Percentiles rank a stretch among this genome's conserved stretches.
Conservation (phyloP, 768 basidiomycete genomes). For the Thelephora aurantiotincta region DNA sequence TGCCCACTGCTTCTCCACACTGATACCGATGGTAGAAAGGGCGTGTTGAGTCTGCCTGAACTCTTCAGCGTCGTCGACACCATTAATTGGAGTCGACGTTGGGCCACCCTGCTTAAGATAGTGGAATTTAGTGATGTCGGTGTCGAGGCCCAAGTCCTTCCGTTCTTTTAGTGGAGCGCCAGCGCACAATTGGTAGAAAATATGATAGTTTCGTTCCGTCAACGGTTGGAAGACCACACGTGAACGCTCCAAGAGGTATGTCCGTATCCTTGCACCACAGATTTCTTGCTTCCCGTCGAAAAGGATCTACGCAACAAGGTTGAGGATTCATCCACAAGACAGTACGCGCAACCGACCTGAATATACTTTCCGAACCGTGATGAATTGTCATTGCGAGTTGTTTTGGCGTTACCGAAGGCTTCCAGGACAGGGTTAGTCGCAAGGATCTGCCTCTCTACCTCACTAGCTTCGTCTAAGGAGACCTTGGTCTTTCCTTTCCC, state of each 20-base stretch:
- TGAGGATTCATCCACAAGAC: neutral
- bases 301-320: constrained; percentile 54
- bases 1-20: constrained; percentile 96
- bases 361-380: constrained; percentile 99
- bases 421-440: constrained; percentile 99
- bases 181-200: constrained; percentile 98
- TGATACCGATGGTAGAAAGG: constrained; percentile 92
- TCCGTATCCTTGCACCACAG: constrained; percentile 96
- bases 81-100: constrained; percentile 69
- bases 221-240: constrained; percentile 95
- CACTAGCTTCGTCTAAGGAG: constrained; percentile 76
- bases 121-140: constrained; percentile 75
- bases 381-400: constrained; percentile 96
- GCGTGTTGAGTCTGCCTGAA: constrained; percentile 90
- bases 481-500: constrained; percentile 53
- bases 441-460: constrained; percentile 93
- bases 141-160: constrained; percentile 85
- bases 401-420: constrained; percentile 98
- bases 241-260: constrained; percentile 94
- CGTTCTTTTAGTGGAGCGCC: constrained; percentile 92
- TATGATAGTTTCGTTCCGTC: constrained; percentile 97
- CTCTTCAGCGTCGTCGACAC: constrained; percentile 94
- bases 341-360: constrained; percentile 48
- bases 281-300: constrained; percentile 95
- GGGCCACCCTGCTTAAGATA: constrained; percentile 92